Conservation (phyloP, 139 green algal genomes). For the Yamagishiella unicocca region DNA sequence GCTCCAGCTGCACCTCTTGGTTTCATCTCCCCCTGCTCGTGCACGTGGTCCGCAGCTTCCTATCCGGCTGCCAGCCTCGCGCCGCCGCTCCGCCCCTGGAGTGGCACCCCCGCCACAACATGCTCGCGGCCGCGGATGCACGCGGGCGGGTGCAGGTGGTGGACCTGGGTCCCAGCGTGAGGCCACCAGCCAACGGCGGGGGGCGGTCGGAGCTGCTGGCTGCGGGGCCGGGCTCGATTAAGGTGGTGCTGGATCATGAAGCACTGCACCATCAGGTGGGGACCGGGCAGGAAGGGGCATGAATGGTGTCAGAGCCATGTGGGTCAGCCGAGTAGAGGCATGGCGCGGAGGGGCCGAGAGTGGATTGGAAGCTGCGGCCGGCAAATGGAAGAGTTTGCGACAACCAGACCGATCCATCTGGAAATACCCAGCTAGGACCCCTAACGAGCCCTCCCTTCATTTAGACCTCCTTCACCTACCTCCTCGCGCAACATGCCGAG, state of each 20-base stretch:
- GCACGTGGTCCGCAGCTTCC: not conserved
- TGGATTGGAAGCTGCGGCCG: no score
- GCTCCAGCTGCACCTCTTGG: not conserved
- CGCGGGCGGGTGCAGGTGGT: conserved; percentile 21
- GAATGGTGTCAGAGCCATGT: not conserved
- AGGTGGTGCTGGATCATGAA: conserved; percentile 49
- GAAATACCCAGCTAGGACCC: not conserved
- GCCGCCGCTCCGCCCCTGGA: conserved; percentile 21
- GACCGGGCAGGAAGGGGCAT: not conserved
- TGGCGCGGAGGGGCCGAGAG: no score
- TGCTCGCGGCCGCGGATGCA: conserved; percentile 38
- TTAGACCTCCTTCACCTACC: not conserved
- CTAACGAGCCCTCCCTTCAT: not conserved
- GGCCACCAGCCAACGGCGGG: not conserved
- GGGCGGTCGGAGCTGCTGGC: not conserved
- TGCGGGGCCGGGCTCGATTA: not conserved
- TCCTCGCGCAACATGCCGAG: not conserved
- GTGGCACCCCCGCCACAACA: conserved; percentile 46
- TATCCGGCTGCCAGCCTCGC: conserved; percentile 18
- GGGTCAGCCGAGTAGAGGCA: not conserved
- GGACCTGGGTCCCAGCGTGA: not conserved
- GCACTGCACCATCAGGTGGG: conserved; percentile 51
- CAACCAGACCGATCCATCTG: no score
- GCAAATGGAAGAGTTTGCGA: no score
- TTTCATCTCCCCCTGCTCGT: not conserved